Percentiles rank a stretch among this genome's conserved stretches.
Conservation (phyloP, 495 filamentous ascomycete genomes). For the Podospora anserina region DNA sequence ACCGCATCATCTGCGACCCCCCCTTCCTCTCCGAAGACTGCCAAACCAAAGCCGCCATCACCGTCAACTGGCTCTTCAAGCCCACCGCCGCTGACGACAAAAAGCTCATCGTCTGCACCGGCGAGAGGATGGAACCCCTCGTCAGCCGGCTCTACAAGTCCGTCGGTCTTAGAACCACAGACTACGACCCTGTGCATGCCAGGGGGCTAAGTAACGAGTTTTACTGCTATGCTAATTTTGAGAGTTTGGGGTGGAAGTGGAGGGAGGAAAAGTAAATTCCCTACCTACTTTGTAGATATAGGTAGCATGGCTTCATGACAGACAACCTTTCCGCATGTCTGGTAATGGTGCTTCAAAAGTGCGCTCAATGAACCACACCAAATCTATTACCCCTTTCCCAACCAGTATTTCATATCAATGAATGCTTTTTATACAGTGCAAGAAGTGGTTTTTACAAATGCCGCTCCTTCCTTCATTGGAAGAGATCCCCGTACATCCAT, state of each 20-base stretch:
- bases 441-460: not conserved
- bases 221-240: slow-evolving; percentile 71
- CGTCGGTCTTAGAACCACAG: slow-evolving; percentile 53
- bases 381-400: not conserved
- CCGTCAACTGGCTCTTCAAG: slow-evolving; percentile 64
- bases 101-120: slow-evolving; percentile 64
- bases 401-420: not conserved
- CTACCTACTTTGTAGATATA: no score
- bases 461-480: not conserved
- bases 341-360: no score
- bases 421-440: not conserved
- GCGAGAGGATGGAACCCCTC: slow-evolving; percentile 61
- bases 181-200: slow-evolving; percentile 60
- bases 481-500: not conserved
- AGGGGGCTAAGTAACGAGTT: slow-evolving; percentile 76
- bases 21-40: slow-evolving; percentile 77
- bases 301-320: no score
- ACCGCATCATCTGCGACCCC: slow-evolving; percentile 70
- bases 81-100: slow-evolving; percentile 8
- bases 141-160: slow-evolving; percentile 51
- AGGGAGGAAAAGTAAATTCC: slow-evolving; percentile 16
- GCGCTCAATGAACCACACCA: not conserved
- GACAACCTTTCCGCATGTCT: no score
- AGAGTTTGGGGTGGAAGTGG: slow-evolving; percentile 55
- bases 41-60: slow-evolving; percentile 77